Conservation (phyloP, 192 early-diverging fungal species). For the Gryganskiella cystojenkinii region DNA sequence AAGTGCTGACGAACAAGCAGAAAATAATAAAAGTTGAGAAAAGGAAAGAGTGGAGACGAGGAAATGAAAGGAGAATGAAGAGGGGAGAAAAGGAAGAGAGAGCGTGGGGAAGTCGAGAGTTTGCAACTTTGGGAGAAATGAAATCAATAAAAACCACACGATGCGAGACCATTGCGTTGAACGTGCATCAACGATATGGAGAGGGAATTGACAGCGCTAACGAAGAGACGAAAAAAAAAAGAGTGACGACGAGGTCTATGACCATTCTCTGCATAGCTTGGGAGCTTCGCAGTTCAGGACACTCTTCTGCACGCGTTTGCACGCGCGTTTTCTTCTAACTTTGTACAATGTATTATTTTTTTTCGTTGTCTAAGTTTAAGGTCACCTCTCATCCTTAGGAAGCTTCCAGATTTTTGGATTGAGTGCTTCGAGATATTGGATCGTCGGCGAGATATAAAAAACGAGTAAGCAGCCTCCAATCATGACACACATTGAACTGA, state of each 20-base stretch:
- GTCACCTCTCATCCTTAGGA: slow-evolving; percentile 13
- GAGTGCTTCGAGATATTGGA: slow-evolving; percentile 52
- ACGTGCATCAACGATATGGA: too few relatives aligned
- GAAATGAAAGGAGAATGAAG: neutral
- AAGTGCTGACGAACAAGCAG: neutral
- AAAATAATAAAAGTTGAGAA: neutral
- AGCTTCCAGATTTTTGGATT: slow-evolving; percentile 48
- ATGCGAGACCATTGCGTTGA: too few relatives aligned
- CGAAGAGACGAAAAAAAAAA: too few relatives aligned
- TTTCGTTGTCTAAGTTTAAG: neutral
- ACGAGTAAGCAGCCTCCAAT: slow-evolving; percentile 69
- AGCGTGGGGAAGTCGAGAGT: neutral
- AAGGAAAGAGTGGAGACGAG: neutral
- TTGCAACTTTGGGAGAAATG: neutral
- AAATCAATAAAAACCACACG: neutral
- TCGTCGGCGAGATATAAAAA: slow-evolving; percentile 68
- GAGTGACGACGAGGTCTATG: too few relatives aligned
- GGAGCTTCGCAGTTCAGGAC: too few relatives aligned
- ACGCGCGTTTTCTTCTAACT: too few relatives aligned
- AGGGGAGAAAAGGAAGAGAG: neutral
- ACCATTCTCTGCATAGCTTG: too few relatives aligned
- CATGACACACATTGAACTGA: slow-evolving; percentile 73
- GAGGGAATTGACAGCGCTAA: too few relatives aligned
- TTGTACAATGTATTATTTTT: neutral
- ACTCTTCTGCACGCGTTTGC: too few relatives aligned